Conservation (phyloP, 2,329 filamentous ascomycete genomes). For the Clathrospora elynae region DNA sequence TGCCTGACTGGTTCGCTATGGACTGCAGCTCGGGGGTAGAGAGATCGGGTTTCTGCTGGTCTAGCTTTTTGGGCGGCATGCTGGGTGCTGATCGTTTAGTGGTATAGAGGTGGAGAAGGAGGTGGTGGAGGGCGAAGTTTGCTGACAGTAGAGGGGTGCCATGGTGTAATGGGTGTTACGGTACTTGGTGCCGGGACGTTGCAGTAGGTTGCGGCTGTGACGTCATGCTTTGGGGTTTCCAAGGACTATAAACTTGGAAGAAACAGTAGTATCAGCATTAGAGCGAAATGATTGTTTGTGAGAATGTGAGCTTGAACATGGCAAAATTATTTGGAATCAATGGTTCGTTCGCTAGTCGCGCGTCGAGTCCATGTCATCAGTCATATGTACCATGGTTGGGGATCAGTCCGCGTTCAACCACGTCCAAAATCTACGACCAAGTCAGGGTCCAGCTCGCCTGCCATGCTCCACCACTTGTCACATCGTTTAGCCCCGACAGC, state of each 20-base stretch:
- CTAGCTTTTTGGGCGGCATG: constrained; percentile 24
- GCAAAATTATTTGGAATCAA: not conserved
- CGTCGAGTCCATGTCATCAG: not conserved
- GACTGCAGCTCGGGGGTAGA: constrained; percentile 24
- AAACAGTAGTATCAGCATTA: constrained; percentile 11
- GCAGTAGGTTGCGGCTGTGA: constrained; percentile 17
- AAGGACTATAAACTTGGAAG: constrained; percentile 24
- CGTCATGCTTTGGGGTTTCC: constrained; percentile 26
- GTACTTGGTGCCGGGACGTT: constrained; percentile 1
- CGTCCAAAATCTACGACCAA: constrained; percentile 53
- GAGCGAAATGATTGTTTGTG: no score
- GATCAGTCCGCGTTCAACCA: no score
- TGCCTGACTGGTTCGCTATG: constrained; percentile 25
- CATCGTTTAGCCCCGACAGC: constrained; percentile 56
- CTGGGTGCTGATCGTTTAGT: not conserved
- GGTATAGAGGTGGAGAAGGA: not conserved
- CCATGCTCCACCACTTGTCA: constrained; percentile 64
- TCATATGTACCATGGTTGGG: no score
- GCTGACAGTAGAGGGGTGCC: not conserved
- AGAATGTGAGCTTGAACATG: not conserved
- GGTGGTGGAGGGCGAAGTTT: not conserved
- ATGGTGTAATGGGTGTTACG: not conserved
- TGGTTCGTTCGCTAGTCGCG: constrained; percentile 3
- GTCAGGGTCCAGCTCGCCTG: constrained; percentile 60
- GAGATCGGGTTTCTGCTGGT: constrained; percentile 12